A percentile compares a stretch with the other conserved stretches of the same genome.
These are phyloP conservation scores for Cyclostephanos tholiformis DNA, from an alignment of 108 stramenopile genomes.

Conservation along the genomic window DNA sequence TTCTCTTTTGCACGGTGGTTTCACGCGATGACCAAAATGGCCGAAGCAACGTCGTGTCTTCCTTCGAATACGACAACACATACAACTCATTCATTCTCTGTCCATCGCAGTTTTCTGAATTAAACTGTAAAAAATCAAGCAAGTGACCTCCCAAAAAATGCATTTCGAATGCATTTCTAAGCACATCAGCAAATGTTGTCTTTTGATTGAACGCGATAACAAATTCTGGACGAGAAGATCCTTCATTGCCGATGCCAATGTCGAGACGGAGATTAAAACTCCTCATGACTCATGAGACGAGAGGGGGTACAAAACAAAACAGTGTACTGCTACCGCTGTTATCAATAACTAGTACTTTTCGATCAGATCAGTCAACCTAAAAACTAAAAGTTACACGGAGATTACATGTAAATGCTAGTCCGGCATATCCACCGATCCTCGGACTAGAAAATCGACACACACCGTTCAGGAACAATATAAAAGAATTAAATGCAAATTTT, in stretches of 20 bases:
- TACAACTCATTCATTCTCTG: neutral
- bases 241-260: neutral
- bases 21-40: constrained; percentile 4
- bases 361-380: too few relatives aligned
- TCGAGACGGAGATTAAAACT: constrained; percentile 2
- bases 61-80: neutral
- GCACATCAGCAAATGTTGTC: constrained; percentile 1
- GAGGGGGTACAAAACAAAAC: too few relatives aligned
- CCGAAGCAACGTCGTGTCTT: neutral
- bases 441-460: too few relatives aligned
- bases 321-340: too few relatives aligned
- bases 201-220: neutral
- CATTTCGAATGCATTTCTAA: neutral
- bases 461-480: too few relatives aligned
- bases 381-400: too few relatives aligned
- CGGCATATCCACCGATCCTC: too few relatives aligned
- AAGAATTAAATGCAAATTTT: too few relatives aligned
- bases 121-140: neutral
- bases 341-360: too few relatives aligned
- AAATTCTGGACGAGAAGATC: neutral
- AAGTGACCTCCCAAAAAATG: neutral
- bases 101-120: neutral
- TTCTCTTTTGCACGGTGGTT: neutral
- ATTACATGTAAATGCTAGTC: too few relatives aligned
- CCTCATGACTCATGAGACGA: neutral